Evolutionary conservation across 2,329 filamentous ascomycete species (phyloP), one percentile per base, ranked within the genome.

Genomic region (Verticillium dahliae): DNA sequence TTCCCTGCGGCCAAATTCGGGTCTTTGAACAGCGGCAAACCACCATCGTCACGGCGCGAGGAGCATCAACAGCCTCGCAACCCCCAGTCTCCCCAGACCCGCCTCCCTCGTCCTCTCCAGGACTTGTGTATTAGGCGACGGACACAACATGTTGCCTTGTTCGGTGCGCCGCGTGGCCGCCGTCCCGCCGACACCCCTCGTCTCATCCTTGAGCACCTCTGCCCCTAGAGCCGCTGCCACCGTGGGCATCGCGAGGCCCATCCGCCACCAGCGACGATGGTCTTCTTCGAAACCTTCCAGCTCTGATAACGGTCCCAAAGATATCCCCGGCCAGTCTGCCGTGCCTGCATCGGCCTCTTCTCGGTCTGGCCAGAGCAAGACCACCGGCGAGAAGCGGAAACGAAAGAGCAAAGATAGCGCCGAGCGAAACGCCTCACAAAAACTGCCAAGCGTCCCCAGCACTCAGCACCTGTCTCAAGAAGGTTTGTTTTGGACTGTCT

Each of bases 361-460:
- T 18, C 70, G 73, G 60, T 72, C 75, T 4, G 65, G 73, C 69
- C 69, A 78, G 66, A 73, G 76, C 74, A 80, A 80, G 72, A 65
- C 76, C 27, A 68, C 71, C 61, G 74, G 76, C 65, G 81, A 85
- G 67, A 85, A 84, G 77, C 75, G 81, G 69, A 86, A 82, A 74
- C 81, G 82, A 70, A 87, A 85, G 76, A 74, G 74, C 64, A 87
- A 85, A 73, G 81, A 82, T 62, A 71, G 73, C 61, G 73, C 76
- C 15, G 75, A 75, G 15, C 72, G 70, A 61, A 78, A 80, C 63
- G 77, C 79, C 62, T 76, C 82, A 66, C 79, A 78, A 59, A 85
- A 85, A 67, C 80, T 92, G 62, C 90, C 90, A 45, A 88, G 85
- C 72, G 90, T 93, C 54, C 90, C 90, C 61, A 89, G 84, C 72